Evolutionary conservation across 2,329 filamentous ascomycete genomes (phyloP).

Genomic region (Aspergillus chevalieri): DNA sequence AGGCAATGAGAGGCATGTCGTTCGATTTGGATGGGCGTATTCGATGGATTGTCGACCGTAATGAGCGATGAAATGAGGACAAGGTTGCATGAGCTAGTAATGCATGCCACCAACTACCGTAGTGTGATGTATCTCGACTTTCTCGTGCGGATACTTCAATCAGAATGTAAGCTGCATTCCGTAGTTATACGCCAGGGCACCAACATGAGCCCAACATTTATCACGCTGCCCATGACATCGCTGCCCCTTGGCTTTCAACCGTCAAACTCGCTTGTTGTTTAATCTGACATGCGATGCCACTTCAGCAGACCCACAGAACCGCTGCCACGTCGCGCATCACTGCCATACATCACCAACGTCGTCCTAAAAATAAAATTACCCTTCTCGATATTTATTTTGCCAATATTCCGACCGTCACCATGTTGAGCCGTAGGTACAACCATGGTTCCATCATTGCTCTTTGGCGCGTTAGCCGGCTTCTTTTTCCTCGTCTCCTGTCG

Average conservation of each 20-base stretch:
- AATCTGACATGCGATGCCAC: background rate
- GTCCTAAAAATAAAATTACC: background rate
- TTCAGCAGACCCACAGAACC: background rate
- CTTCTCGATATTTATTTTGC: background rate
- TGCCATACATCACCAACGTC: background rate
- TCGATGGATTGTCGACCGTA: background rate
- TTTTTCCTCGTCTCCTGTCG: slow-evolving; percentile 10
- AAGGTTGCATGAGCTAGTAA: too few relatives aligned
- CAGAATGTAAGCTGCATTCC: too few relatives aligned
- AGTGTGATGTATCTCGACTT: too few relatives aligned
- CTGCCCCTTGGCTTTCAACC: too few relatives aligned
- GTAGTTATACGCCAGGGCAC: too few relatives aligned
- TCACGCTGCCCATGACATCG: background rate
- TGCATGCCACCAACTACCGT: too few relatives aligned
- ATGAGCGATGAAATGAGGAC: background rate
- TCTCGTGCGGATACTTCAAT: too few relatives aligned
- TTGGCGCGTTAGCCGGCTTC: slow-evolving; percentile 13
- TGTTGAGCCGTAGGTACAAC: slow-evolving; percentile 1
- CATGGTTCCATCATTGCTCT: slow-evolving; percentile 8
- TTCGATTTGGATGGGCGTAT: background rate
- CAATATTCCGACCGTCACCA: background rate
- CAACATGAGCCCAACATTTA: background rate
- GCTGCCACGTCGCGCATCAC: background rate
- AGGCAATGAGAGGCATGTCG: slow-evolving; percentile 14
- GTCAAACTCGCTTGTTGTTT: too few relatives aligned